Evolutionary conservation across 2,329 filamentous ascomycete species (phyloP).

Genomic region (Polytolypa hystricis): DNA sequence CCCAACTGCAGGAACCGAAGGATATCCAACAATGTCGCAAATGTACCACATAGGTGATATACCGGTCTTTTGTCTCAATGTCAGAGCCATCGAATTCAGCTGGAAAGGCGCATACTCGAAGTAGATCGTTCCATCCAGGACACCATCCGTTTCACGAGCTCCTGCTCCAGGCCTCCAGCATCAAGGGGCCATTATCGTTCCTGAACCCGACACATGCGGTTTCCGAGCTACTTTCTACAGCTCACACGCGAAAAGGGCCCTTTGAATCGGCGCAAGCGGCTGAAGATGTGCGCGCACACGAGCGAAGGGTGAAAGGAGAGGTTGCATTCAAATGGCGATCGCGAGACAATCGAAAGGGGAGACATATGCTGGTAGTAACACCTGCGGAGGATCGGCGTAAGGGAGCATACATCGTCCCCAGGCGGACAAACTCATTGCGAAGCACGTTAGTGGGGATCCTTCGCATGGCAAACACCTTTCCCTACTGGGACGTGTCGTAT

Average conservation of each 20-base stretch:
- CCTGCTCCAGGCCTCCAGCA: background rate
- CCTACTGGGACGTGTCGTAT: slow-evolving; percentile 48
- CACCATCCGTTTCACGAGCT: slow-evolving; percentile 2
- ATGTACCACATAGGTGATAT: no score
- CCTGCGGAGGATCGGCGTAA: slow-evolving; percentile 13
- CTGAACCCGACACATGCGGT: slow-evolving; percentile 1
- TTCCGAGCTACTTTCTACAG: background rate
- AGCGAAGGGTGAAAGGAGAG: slow-evolving; percentile 3
- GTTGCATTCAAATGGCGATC: slow-evolving; percentile 25
- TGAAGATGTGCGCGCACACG: slow-evolving; percentile 1
- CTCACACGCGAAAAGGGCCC: background rate
- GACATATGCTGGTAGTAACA: slow-evolving; percentile 29
- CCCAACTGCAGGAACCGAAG: no score
- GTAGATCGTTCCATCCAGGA: background rate
- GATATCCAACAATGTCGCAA: no score
- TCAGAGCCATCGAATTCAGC: background rate
- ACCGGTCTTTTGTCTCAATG: no score
- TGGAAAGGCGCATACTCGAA: background rate
- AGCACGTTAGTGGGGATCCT: slow-evolving; percentile 24
- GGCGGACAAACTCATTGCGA: slow-evolving; percentile 21
- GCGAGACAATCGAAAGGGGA: slow-evolving; percentile 39
- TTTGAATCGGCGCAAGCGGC: background rate
- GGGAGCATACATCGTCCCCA: slow-evolving; percentile 20
- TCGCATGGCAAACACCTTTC: slow-evolving; percentile 41
- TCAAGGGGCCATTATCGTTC: slow-evolving; percentile 1